A percentile compares a stretch with the other conserved stretches of the same genome.
These are phyloP conservation scores for Talaromyces wortmannii DNA, from an alignment of 495 filamentous ascomycete species.

Conservation along the genomic window DNA sequence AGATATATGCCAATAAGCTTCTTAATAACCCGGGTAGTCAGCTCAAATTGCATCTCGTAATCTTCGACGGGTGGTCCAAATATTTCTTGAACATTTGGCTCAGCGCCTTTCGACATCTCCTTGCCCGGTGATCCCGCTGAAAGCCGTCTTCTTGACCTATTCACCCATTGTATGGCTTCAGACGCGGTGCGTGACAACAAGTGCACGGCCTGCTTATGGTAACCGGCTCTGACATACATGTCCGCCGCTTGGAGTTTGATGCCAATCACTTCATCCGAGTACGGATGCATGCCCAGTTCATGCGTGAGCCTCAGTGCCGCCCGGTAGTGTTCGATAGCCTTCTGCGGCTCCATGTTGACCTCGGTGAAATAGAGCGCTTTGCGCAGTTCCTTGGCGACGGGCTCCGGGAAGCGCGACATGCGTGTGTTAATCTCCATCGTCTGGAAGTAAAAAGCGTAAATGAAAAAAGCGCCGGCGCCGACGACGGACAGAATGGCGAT, in stretches of 20 bases:
- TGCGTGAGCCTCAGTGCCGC: conserved; percentile 63
- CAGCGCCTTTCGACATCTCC: conserved; percentile 10
- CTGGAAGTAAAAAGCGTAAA: conserved; percentile 50
- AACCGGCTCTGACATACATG: conserved; percentile 68
- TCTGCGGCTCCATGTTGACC: conserved; percentile 57
- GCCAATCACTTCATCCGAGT: conserved; percentile 82
- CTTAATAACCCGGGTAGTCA: conserved; percentile 61
- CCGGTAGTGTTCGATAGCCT: conserved; percentile 75
- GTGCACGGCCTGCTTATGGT: conserved; percentile 58
- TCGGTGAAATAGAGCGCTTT: conserved; percentile 82
- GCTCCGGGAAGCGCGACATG: conserved; percentile 72
- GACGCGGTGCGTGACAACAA: conserved; percentile 57
- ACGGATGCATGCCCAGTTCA: conserved; percentile 73
- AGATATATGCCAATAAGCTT: conserved; percentile 68
- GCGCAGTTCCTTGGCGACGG: conserved; percentile 75
- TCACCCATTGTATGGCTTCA: conserved; percentile 51
- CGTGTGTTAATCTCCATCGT: conserved; percentile 52
- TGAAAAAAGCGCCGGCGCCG: conserved; percentile 24
- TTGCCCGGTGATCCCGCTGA: conserved; percentile 12
- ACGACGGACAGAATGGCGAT: conserved; percentile 43
- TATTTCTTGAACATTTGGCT: conserved; percentile 17
- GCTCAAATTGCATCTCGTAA: conserved; percentile 37
- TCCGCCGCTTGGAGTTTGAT: conserved; percentile 75
- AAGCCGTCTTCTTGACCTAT: conserved; percentile 56
- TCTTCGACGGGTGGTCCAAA: conserved; percentile 23